phyloP scores from a whole-genome alignment of 495 filamentous ascomycete species.

The Penicillium crystallinum region DNA sequence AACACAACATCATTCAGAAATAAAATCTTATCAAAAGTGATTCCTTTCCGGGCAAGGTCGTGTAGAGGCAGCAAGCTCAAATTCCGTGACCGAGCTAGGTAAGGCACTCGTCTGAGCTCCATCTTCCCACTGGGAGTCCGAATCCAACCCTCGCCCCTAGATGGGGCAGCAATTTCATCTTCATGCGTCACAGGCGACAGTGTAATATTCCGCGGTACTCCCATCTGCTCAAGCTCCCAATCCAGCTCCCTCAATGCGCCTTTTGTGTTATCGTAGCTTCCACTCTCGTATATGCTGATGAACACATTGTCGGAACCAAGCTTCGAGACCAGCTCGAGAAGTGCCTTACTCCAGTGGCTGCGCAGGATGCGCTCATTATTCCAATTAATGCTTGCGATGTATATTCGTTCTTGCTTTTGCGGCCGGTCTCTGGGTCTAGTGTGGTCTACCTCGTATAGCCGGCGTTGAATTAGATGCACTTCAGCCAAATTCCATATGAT shows the following conservation, averaged over 20 bases:
- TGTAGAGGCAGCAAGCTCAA: slow-evolving; percentile 42
- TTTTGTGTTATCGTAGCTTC: slow-evolving; percentile 68
- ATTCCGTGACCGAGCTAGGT: slow-evolving; percentile 61
- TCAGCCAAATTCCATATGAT: slow-evolving; percentile 22
- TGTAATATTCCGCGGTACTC: slow-evolving; percentile 50
- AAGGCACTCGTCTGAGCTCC: slow-evolving; percentile 63
- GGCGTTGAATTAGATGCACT: slow-evolving; percentile 19
- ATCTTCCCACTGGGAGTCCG: slow-evolving; percentile 42
- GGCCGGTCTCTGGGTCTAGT: slow-evolving; percentile 12
- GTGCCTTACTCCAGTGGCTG: slow-evolving; percentile 55
- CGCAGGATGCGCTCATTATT: slow-evolving; percentile 62
- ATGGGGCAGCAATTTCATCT: slow-evolving; percentile 43
- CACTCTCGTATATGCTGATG: slow-evolving; percentile 65
- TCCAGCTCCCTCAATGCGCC: slow-evolving; percentile 58
- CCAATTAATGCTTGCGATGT: slow-evolving; percentile 65
- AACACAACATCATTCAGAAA: slow-evolving; percentile 78
- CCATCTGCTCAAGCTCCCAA: slow-evolving; percentile 43
- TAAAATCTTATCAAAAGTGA: slow-evolving; percentile 61
- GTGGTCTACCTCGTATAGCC: slow-evolving; percentile 14
- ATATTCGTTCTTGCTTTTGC: slow-evolving; percentile 44
- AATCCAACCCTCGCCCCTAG: slow-evolving; percentile 53
- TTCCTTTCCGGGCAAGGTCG: slow-evolving; percentile 39
- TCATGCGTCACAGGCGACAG: slow-evolving; percentile 50
- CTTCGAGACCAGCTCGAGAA: slow-evolving; percentile 49
- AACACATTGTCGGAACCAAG: slow-evolving; percentile 65